Conservation (phyloP, 2,329 filamentous ascomycete genomes). For the Ophiostoma sp. region DNA sequence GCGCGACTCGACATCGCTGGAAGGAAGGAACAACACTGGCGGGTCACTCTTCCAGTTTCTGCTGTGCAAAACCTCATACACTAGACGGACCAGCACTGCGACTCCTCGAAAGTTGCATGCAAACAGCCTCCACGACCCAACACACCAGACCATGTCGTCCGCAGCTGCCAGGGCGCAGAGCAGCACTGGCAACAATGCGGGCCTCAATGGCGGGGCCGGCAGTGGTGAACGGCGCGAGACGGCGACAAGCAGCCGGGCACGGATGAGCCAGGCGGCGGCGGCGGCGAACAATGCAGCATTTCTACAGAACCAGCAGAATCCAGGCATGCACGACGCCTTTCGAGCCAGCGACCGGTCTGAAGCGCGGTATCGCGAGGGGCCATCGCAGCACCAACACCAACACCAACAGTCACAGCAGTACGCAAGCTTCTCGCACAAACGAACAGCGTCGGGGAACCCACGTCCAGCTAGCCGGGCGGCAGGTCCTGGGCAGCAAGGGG, state of each 20-base stretch:
- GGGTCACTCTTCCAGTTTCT: background rate
- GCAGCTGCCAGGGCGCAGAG: constrained; percentile 38
- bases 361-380: constrained; percentile 36
- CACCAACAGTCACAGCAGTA: constrained; percentile 24
- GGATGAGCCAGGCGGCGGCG: constrained; percentile 32
- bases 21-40: constrained; percentile 4
- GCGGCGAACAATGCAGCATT: constrained; percentile 17
- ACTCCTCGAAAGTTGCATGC: too few relatives aligned
- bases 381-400: constrained; percentile 29
- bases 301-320: constrained; percentile 19
- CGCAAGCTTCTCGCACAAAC: constrained; percentile 48
- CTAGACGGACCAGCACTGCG: background rate
- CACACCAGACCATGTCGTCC: constrained; percentile 37
- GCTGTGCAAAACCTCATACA: too few relatives aligned
- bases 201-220: constrained; percentile 34
- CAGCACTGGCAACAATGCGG: constrained; percentile 35
- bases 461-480: constrained; percentile 44
- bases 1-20: constrained; percentile 15
- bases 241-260: constrained; percentile 27
- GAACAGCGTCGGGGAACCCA: constrained; percentile 52
- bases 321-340: constrained; percentile 23
- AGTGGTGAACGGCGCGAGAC: constrained; percentile 25
- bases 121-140: background rate
- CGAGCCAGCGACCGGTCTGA: constrained; percentile 28
- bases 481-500: background rate